Base-by-base conservation (phyloP, 345 rosid genomes). In the Pistacia integerrima region DNA sequence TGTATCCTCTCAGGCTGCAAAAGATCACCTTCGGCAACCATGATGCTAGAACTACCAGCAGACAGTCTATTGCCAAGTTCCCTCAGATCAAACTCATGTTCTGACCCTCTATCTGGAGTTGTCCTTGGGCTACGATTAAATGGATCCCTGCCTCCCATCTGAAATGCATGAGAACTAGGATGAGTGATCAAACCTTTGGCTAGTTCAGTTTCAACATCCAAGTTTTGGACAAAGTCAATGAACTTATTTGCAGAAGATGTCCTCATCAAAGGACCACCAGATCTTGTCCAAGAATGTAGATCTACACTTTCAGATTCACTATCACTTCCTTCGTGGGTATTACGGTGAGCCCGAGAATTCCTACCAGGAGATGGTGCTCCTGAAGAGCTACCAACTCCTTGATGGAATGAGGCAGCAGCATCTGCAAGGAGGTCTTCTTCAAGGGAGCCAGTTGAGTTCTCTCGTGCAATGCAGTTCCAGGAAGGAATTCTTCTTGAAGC, bases 231-330 rank as follows among this genome's bases (percentile, higher is more conserved):
- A 67, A 88, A 96, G 63, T 92, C 97, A 10, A 90, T 76, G 76
- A 96, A 96, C 84, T 73, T 81, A 75, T 92, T 89, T 48, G 99
- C 99, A 28, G 98, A 96, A 65, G 92, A 80, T 44, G 97, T 93
- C 83, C 99, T 92, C 99, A 96, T 96, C 82, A 96, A 82, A 9
- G 99, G 99, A 36, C 98, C 99, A 35, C 99, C 99, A 57, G 98
- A 82, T 77, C 98, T 86, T 16, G 99, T 96, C 99, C 99, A 96
- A 49, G 97, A 88, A 87, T 84, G 83, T 76, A 89, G 18, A 48
- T 96, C 99, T 58, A 82, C 80, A 52, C 78, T 87, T 82, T 96
- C 99, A 0, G 95, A 79, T 76, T 93, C 99, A 14, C 98, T 90
- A 17, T 96, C 99, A 64, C 97, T 94, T 82, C 92, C 95, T 54